These are phyloP conservation scores for Trypanosoma brucei DNA, from an alignment of 208 protist genomes.

Conservation along the genomic window DNA sequence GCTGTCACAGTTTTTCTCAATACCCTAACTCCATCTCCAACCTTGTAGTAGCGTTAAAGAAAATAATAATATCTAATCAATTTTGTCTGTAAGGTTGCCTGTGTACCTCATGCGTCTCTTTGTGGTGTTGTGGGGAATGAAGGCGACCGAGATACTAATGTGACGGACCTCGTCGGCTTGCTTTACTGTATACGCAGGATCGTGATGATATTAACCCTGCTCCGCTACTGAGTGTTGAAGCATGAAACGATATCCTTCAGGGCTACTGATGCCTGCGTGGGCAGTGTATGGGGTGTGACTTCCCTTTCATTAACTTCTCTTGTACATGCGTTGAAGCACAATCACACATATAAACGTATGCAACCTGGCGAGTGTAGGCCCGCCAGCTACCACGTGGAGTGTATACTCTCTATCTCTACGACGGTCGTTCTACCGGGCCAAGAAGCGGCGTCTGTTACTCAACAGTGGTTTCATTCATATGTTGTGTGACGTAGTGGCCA, in stretches of 20 bases:
- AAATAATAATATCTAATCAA: slow-evolving; percentile 3
- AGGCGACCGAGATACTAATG: slow-evolving; percentile 20
- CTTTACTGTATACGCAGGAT: too few relatives aligned
- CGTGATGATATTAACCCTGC: slow-evolving; percentile 17
- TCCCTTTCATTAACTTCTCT: not conserved
- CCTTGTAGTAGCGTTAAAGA: not conserved
- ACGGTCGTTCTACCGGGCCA: slow-evolving; percentile 37
- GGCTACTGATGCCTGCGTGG: slow-evolving; percentile 18
- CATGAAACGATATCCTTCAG: slow-evolving; percentile 27
- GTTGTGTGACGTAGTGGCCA: not conserved
- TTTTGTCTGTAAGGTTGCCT: slow-evolving; percentile 13
- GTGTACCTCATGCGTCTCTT: slow-evolving; percentile 26
- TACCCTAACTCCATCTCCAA: not conserved
- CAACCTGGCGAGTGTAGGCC: slow-evolving; percentile 1
- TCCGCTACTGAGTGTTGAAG: slow-evolving; percentile 14
- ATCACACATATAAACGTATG: too few relatives aligned
- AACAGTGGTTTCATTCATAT: slow-evolving; percentile 1
- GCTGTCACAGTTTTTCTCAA: too few relatives aligned
- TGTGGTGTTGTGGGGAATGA: slow-evolving; percentile 28
- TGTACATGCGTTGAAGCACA: too few relatives aligned
- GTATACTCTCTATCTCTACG: slow-evolving; percentile 32
- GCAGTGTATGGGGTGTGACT: not conserved
- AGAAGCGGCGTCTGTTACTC: slow-evolving; percentile 9
- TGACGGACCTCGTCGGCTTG: not conserved
- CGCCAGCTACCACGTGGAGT: slow-evolving; percentile 41